Conservation (phyloP, 1,284 basidiomycete species). For the Fomitopsis palustris region DNA sequence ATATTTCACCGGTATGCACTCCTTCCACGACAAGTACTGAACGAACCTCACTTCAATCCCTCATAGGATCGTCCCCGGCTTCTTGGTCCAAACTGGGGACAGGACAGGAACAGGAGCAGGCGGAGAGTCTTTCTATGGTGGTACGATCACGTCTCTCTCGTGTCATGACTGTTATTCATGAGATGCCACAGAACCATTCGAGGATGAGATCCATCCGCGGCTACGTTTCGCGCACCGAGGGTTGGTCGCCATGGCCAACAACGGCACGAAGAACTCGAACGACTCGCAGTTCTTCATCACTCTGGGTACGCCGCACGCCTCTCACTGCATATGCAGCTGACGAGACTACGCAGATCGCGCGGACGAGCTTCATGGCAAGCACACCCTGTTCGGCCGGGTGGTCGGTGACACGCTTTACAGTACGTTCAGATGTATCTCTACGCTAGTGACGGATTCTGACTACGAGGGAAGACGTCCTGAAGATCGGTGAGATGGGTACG, state of each 20-base stretch:
- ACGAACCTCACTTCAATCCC: background rate
- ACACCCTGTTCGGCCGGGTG: constrained; percentile 82
- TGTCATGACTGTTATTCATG: background rate
- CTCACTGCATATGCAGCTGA: background rate
- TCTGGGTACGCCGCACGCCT: constrained; percentile 49
- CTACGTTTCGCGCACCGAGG: constrained; percentile 84
- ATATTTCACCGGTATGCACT: constrained; percentile 81
- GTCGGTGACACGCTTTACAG: constrained; percentile 86
- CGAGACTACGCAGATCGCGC: constrained; percentile 79
- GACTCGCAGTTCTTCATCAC: constrained; percentile 93
- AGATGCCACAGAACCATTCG: constrained; percentile 67
- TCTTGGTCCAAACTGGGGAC: constrained; percentile 96
- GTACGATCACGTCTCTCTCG: constrained; percentile 31
- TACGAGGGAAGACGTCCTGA: constrained; percentile 67
- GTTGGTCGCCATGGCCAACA: constrained; percentile 92
- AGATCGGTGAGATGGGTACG: constrained; percentile 83
- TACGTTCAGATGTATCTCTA: constrained; percentile 24
- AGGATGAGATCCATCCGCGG: constrained; percentile 92
- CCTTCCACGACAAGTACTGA: background rate
- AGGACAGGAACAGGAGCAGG: constrained; percentile 88
- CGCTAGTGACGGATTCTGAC: too few species aligned
- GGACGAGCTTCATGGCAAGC: constrained; percentile 86
- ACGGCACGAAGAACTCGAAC: constrained; percentile 79
- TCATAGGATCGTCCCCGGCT: constrained; percentile 74
- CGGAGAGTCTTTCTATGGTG: constrained; percentile 90